phyloP scores from a whole-genome alignment of 345 rosid genomes.

The Salix caprea region DNA sequence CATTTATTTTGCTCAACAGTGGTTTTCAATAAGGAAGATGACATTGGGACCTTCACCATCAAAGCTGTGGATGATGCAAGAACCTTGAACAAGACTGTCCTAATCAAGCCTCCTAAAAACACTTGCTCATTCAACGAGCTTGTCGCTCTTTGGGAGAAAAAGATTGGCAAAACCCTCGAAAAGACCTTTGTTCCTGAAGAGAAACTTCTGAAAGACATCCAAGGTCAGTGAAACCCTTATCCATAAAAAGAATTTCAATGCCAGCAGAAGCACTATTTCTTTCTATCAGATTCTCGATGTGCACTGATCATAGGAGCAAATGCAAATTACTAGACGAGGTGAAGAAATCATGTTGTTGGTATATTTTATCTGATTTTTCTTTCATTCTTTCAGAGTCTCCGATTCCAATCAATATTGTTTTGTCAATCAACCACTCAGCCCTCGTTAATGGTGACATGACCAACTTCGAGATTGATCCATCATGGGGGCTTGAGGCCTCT shows the following conservation, averaged over 20 bases:
- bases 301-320: too few species aligned
- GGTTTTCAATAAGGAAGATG: conserved; percentile 18
- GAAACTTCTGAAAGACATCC: conserved; percentile 27
- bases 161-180: conserved; percentile 30
- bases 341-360: background rate
- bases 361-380: background rate
- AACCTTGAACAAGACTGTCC: conserved; percentile 35
- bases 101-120: conserved; percentile 22
- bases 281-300: background rate
- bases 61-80: conserved; percentile 33
- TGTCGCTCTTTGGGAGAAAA: conserved; percentile 32
- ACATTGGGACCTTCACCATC: conserved; percentile 27
- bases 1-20: conserved; percentile 5
- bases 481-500: conserved; percentile 22
- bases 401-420: conserved; percentile 9
- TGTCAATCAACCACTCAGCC: conserved; percentile 13
- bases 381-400: conserved; percentile 12
- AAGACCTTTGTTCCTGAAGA: conserved; percentile 25
- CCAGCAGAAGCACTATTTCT: background rate
- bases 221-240: conserved; percentile 14
- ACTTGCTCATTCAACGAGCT: conserved; percentile 25
- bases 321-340: background rate
- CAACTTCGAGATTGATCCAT: conserved; percentile 24
- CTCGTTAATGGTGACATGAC: conserved; percentile 23
- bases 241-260: background rate